These are phyloP conservation scores for Tetrapisispora phaffii DNA, from an alignment of 805 yeast species.

Conservation along the genomic window DNA sequence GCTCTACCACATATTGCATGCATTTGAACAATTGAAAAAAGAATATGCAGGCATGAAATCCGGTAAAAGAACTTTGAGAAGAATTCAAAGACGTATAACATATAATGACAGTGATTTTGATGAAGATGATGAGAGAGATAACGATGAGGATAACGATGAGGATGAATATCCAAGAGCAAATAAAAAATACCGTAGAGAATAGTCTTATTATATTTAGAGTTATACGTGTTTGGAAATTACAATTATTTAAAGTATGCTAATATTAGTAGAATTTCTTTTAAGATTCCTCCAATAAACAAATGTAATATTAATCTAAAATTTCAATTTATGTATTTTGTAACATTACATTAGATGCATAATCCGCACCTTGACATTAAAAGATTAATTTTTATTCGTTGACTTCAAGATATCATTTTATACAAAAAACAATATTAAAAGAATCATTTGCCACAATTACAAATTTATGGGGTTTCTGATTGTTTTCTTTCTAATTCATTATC, in stretches of 20 bases:
- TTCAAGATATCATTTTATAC: no score
- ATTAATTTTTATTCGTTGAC: not conserved
- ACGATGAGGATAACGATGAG: constrained; percentile 4
- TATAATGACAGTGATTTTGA: constrained; percentile 11
- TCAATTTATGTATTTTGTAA: no score
- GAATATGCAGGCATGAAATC: constrained; percentile 36
- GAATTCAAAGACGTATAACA: constrained; percentile 20
- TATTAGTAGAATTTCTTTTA: no score
- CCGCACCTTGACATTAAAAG: not conserved
- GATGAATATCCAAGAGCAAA: constrained; percentile 4
- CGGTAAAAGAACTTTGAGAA: constrained; percentile 24
- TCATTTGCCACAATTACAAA: not conserved
- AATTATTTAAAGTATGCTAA: not conserved
- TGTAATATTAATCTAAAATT: no score
- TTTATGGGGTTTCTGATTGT: not conserved
- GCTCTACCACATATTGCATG: constrained; percentile 38
- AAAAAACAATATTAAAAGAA: no score
- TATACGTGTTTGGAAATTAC: not conserved
- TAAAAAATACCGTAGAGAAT: constrained; percentile 9
- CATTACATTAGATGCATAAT: not conserved
- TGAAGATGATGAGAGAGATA: constrained; percentile 7
- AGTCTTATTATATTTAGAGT: no score
- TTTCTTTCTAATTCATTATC: constrained; percentile 8
- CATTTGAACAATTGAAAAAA: constrained; percentile 55
- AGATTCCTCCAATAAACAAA: not conserved